Percentiles rank a stretch among this genome's conserved stretches.
Evolutionary conservation across 2,329 filamentous ascomycete species (phyloP).

Genomic region (Pezicula neosporulosa): DNA sequence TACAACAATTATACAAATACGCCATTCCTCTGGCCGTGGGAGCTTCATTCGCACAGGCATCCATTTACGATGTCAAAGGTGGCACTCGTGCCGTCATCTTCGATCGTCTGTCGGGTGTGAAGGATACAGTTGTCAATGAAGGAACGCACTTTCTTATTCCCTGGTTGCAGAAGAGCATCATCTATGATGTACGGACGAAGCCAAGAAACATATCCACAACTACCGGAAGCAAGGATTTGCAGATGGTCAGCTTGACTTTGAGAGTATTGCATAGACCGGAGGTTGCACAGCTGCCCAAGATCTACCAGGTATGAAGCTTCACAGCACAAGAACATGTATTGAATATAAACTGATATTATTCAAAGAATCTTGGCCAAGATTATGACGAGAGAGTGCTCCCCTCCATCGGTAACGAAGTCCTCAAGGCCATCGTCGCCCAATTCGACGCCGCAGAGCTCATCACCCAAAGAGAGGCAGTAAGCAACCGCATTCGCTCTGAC

Average conservation of each 20-base stretch:
- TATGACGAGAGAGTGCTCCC: constrained; percentile 98
- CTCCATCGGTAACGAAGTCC: constrained; percentile 98
- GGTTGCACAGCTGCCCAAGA: constrained; percentile 88
- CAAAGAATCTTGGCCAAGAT: constrained; percentile 89
- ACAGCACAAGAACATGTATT: neutral
- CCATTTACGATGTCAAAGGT: constrained; percentile 95
- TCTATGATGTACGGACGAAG: constrained; percentile 97
- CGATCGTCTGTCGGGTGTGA: constrained; percentile 87
- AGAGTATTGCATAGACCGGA: constrained; percentile 93
- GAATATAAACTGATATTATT: neutral
- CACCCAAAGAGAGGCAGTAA: constrained; percentile 96
- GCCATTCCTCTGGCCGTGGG: constrained; percentile 73
- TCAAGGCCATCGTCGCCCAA: constrained; percentile 97
- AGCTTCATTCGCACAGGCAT: constrained; percentile 66
- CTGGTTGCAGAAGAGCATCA: constrained; percentile 91
- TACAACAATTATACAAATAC: constrained; percentile 61
- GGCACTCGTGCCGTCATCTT: constrained; percentile 96
- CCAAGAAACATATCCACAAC: constrained; percentile 96
- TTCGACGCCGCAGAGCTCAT: constrained; percentile 99
- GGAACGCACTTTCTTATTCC: constrained; percentile 95
- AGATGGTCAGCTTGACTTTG: constrained; percentile 99
- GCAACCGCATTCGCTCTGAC: constrained; percentile 88
- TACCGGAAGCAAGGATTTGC: constrained; percentile 96
- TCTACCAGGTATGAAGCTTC: constrained; percentile 77
- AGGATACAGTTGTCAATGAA: constrained; percentile 89